These are phyloP conservation scores for Plasmodium knowlesi DNA, from an alignment of 169 alveolate genomes.

Conservation along the genomic window DNA sequence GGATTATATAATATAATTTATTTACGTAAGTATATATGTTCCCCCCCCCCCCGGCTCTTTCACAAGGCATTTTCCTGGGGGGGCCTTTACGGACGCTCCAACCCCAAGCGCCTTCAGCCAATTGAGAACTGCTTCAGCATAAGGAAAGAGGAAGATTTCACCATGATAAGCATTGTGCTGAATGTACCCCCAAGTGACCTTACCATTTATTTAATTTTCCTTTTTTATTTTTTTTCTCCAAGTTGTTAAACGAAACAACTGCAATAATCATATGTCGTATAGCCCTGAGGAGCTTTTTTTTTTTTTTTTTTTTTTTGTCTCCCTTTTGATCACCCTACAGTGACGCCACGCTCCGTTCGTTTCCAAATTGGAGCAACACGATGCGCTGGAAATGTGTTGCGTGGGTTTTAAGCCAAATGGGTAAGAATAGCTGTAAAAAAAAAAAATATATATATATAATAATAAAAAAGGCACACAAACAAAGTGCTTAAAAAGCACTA, in stretches of 20 bases:
- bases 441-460: too few species aligned
- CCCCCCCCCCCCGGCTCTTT: not conserved
- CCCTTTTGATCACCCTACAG: conserved; percentile 50
- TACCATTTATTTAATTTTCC: not conserved
- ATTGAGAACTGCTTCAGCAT: not conserved
- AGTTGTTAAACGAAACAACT: not conserved
- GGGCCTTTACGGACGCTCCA: too few species aligned
- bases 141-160: not conserved
- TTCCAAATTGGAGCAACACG: not conserved
- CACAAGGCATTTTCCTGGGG: too few species aligned
- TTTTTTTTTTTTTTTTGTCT: conserved; percentile 15
- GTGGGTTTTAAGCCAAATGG: not conserved
- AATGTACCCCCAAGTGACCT: not conserved
- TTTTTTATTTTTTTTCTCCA: not conserved
- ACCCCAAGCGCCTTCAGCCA: not conserved
- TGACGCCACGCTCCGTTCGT: not conserved
- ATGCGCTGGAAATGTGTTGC: not conserved
- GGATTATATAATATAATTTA: not conserved
- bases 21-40: not conserved
- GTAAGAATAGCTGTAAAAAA: not conserved
- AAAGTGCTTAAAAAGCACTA: not conserved
- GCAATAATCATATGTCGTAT: not conserved
- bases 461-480: not conserved
- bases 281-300: not conserved
- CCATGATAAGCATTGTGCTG: not conserved